Evolutionary conservation across 2,329 filamentous ascomycete species (phyloP), one percentile per base, ranked within the genome.

Genomic region (Pyricularia sp.): DNA sequence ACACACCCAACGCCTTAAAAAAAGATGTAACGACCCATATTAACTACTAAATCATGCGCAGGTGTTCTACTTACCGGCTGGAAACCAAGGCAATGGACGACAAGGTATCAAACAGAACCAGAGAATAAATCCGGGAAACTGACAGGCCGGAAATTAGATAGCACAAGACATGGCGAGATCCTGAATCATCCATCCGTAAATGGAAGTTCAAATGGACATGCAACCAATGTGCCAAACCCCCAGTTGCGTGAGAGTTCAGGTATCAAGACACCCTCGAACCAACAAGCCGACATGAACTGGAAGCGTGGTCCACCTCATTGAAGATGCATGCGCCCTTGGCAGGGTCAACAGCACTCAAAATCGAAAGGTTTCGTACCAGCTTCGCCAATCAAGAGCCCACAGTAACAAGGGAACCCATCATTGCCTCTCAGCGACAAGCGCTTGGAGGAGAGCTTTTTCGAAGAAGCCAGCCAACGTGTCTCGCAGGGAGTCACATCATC

Each of bases 331-430:
- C 5, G 6, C 40, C 40, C 40, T 49, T 49, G 1, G 5, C 4
- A n/a, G 40, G 40, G 19, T 49, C n/a, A n/a, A 49, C 40, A 49
- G 40, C 40, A n/a, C 40, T 49, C 10, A 65, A 65, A 53, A 64
- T 49, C 10, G 65, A 65, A 53, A 64, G 65, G 65, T 63, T 68
- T 68, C 68, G 53, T 66, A 64, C 66, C 62, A 67, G 65, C 67
- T 65, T 67, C 67, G 44, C 31, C 57, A 63, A 64, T 63, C 65
- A 65, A 65, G 65, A 68, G 65, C 69, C 69, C 69, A 67, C 69
- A 66, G 68, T 64, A 65, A 67, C 65, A 65, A 68, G 68, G 68
- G 67, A 71, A 71, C 70, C 68, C 69, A 70, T 68, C 69, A 67
- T 68, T 68, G 65, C 60, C 60, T 62, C 60, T 22, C 12, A 19